Evolutionary conservation across 371 early-diverging fungal species (phyloP), one percentile per base, ranked within the genome.

Genomic region (Actinomortierella ambigua): DNA sequence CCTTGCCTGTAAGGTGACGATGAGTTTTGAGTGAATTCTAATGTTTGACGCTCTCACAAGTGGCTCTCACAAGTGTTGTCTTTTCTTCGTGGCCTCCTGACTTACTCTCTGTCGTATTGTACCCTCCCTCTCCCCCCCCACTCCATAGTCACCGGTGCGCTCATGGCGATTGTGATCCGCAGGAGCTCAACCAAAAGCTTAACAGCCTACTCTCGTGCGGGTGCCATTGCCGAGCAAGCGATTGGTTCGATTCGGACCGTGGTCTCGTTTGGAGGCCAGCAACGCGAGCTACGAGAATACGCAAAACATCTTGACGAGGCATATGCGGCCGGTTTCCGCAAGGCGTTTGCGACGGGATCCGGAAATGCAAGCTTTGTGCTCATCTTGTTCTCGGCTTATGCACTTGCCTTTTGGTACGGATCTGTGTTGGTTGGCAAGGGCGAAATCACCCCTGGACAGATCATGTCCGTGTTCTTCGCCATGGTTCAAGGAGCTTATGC

Each of bases 211-310:
- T 88, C 91, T 8, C 57, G 65, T 48, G 79, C 80, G 13, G 90
- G 92, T 18, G 84, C 80, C 20, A 71, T 93, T 26, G 93, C 91
- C 23, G 86, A 92, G 69, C 91, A 95, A 67, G 89, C 83, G 0
- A 77, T 95, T 23, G 70, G 89, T 8, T 79, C 85, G 18, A 90
- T 94, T 58, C 82, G 91, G 51, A 94, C 94, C 0, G 90, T 95
- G 40, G 82, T 81, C 52, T 77, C 93, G 1, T 93, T 93, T 73
- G 85, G 84, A 55, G 85, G 85, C 46, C 86, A 91, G 66, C 64
- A 79, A 26, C 79, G 83, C 49, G 87, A 88, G 73, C 63, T 81
- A 2, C 57, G 60, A 2, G 61, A 80, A 22, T 93, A 89, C 76
- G 54, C 69, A 43, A 61, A 64, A 24, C 75, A 78, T 59, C 68